Evolutionary conservation across 179 eudicot genomes (phyloP).

Genomic region (Beta corolliflora): DNA sequence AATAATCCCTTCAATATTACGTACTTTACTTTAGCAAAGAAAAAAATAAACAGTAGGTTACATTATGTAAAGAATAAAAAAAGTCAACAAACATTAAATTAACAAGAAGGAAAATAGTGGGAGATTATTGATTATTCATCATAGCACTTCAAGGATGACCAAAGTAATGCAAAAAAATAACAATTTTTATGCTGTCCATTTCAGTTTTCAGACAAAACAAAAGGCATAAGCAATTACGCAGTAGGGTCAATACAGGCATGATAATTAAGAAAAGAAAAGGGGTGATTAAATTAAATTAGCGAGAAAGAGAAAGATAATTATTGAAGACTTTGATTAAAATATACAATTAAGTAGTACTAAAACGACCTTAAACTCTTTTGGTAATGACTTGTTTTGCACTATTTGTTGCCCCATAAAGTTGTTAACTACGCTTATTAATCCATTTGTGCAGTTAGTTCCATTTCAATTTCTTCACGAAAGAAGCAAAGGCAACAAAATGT

Average conservation of each 20-base stretch:
- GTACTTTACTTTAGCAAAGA: no score
- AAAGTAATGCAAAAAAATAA: not conserved
- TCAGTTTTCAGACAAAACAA: constrained; percentile 19
- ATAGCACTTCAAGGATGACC: constrained; percentile 28
- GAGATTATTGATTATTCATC: constrained; percentile 18
- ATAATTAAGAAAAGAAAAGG: constrained; percentile 16
- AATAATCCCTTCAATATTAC: not conserved
- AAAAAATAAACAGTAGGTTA: not conserved
- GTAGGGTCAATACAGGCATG: constrained; percentile 18
- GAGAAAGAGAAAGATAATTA: not conserved
- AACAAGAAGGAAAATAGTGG: constrained; percentile 21
- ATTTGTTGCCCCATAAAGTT: constrained; percentile 9
- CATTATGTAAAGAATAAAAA: not conserved
- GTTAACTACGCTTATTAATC: constrained; percentile 7
- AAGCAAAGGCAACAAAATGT: constrained; percentile 16
- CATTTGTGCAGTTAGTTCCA: not conserved
- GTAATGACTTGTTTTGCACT: constrained; percentile 19
- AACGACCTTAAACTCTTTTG: constrained; percentile 15
- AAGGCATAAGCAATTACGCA: constrained; percentile 11
- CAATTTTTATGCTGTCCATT: constrained; percentile 19
- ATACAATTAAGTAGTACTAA: not conserved
- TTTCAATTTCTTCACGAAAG: constrained; percentile 1
- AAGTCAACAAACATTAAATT: constrained; percentile 22
- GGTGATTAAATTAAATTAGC: not conserved
- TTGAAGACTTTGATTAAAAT: constrained; percentile 24